Conservation (phyloP, 768 basidiomycete genomes). For the Coprinopsis marcescibilis region DNA sequence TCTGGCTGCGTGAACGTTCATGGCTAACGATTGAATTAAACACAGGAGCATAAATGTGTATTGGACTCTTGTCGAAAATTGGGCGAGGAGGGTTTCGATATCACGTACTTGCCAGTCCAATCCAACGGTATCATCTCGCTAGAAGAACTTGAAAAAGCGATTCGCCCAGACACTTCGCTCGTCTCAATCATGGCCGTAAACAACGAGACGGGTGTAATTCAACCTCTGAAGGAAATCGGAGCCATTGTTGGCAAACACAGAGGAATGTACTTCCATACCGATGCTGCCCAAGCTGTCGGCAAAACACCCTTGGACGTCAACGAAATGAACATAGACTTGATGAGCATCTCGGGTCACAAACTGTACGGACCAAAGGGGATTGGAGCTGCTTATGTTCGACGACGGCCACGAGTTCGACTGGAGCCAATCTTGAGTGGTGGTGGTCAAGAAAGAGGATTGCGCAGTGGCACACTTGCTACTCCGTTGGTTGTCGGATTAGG, state of each 20-base stretch:
- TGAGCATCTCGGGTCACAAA: conserved; percentile 97
- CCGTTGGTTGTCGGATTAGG: conserved; percentile 88
- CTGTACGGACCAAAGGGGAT: conserved; percentile 97
- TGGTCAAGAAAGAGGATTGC: conserved; percentile 92
- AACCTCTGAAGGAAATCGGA: conserved; percentile 94
- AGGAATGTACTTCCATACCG: conserved; percentile 93
- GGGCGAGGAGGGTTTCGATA: conserved; percentile 93
- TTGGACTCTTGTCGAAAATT: conserved; percentile 96
- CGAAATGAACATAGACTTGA: conserved; percentile 89
- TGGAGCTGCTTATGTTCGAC: conserved; percentile 89
- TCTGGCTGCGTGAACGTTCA: not conserved
- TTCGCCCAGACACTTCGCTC: conserved; percentile 89
- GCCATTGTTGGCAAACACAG: conserved; percentile 78
- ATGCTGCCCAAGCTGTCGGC: conserved; percentile 92
- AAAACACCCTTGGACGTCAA: conserved; percentile 93
- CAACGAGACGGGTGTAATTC: conserved; percentile 98
- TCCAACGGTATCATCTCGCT: conserved; percentile 78
- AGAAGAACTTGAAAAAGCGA: conserved; percentile 74
- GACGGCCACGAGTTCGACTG: conserved; percentile 86
- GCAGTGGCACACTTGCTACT: conserved; percentile 92
- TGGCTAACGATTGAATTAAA: not conserved
- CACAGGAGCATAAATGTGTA: conserved; percentile 98
- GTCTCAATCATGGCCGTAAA: conserved; percentile 99
- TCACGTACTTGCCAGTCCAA: conserved; percentile 96
- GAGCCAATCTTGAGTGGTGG: conserved; percentile 95